A percentile compares a stretch with the other conserved stretches of the same genome.
Evolutionary conservation across 371 early-diverging fungal species (phyloP).

Genomic region (Paraphysoderma sedebokerense): DNA sequence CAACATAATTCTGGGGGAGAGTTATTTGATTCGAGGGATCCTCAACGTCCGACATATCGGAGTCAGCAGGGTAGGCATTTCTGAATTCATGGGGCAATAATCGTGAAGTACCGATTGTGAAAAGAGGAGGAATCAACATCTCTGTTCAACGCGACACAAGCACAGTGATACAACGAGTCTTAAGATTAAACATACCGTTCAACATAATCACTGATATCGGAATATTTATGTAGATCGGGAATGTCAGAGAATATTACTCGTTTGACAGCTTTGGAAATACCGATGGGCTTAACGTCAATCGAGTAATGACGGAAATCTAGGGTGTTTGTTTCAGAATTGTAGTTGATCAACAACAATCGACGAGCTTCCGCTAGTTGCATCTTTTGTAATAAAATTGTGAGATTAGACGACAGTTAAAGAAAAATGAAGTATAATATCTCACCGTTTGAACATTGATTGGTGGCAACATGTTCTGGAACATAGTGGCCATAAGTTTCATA

Average conservation of each 20-base stretch:
- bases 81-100: too few relatives aligned
- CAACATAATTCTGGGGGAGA: conserved; percentile 58
- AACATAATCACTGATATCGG: conserved; percentile 85
- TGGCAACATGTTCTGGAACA: conserved; percentile 93
- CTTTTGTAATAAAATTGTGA: conserved; percentile 10
- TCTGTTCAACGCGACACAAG: background rate
- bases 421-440: conserved; percentile 6
- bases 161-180: background rate
- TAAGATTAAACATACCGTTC: conserved; percentile 20
- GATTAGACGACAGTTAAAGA: background rate
- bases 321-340: conserved; percentile 58
- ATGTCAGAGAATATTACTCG: conserved; percentile 52
- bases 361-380: conserved; percentile 75
- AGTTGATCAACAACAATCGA: conserved; percentile 80
- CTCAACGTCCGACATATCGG: conserved; percentile 86
- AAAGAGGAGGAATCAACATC: background rate
- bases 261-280: conserved; percentile 79
- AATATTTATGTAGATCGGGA: conserved; percentile 57
- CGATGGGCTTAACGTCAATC: conserved; percentile 68
- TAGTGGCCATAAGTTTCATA: conserved; percentile 74
- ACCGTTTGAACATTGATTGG: conserved; percentile 78
- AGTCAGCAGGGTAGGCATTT: conserved; percentile 72
- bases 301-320: conserved; percentile 86
- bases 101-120: too few relatives aligned
- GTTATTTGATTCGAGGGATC: conserved; percentile 61